Base-by-base conservation (phyloP, 177 flowering plant genomes). In the Vitis hybrid region DNA sequence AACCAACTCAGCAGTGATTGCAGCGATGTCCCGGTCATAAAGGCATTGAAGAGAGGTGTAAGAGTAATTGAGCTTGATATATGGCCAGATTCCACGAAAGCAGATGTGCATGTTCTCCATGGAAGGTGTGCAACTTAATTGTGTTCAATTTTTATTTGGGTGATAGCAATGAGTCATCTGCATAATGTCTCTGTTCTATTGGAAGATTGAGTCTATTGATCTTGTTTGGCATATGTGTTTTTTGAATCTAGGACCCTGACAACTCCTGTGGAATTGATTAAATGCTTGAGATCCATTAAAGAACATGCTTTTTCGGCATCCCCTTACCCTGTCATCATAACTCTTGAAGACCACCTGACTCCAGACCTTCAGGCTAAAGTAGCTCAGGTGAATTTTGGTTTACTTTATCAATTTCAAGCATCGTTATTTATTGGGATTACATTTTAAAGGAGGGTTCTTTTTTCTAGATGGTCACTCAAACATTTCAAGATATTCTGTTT, bases 21-120 rank as follows among this genome's bases (percentile, higher is more conserved):
- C 72, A 89, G 89, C 30, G 85, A 85, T 70, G 80, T 78, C 17
- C 93, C 93, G 2, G 80, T 89, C 60, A 80, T 86, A 12, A 77
- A 80, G 62, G 88, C 93, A 30, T 70, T 89, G 73, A 68, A 80
- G 64, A 85, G 77, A 69, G 91, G 91, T 9, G 85, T 86, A 14
- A 78, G 91, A 77, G 91, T 79, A 6, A 79, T 89, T 17, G 89
- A 89, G 74, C 87, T 89, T 52, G 93, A 89, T 70, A 26, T 89
- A 19, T 89, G 93, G 89, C 93, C 93, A 7, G 83, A 87, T 55
- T 79, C 85, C 1, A 19, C 72, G 1, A 78, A 81, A 66, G 84
- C 86, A 65, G 78, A 77, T 60, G 82, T 89, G 17, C 74, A 72
- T 59, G 93, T 89, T 76, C 75, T 75, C 60, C 90, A 87, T 80